Base-by-base conservation (phyloP, 768 basidiomycete genomes). In the Suillus plorans region DNA sequence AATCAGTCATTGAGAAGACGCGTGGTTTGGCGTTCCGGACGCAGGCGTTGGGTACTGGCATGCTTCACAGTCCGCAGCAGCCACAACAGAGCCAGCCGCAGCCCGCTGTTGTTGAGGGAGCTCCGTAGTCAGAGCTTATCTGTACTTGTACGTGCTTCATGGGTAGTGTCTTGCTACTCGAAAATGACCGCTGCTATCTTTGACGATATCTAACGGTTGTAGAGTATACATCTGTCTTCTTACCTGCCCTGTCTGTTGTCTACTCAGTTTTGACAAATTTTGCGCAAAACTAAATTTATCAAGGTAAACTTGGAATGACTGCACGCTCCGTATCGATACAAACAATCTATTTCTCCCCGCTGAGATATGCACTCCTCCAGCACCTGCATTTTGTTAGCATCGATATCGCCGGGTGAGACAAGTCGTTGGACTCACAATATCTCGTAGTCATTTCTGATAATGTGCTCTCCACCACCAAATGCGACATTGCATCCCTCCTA, bases 1-100 rank as follows among this genome's bases (percentile, higher is more conserved):
- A 97, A 73, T 85, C 91, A 5, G 89, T 98, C 69, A 97, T 97
- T 69, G 96, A 98, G 77, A 97, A 95, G 76, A 97, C 95, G 1
- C 89, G 94, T 53, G 95, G 95, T 50, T 81, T 98, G 64, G 88
- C 94, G 0, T 87, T 97, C 77, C 89, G 96, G 63, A 95, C 95
- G 0, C 94, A 95, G 73, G 95, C 92, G 1, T 77, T 97, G 60
- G 92, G 94, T 1, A 90, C 91, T 18, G 93, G 95, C 13, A 88
- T 90, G 80, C 71, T 79, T 61, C 78, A 81, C 60, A 68, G 75
- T 45, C 71, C 74, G 6, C 76, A 76, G 42, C 53, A 69, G 25
- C 66, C 67, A 60, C 76, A 74, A 10, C 74, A 77, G 63, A 77
- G 62, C 63, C 65, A 76, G 59, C 61, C 73, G 28, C 75, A 75